Base-by-base conservation (phyloP, 495 filamentous ascomycete genomes). In the Penicillium samsonianum region DNA sequence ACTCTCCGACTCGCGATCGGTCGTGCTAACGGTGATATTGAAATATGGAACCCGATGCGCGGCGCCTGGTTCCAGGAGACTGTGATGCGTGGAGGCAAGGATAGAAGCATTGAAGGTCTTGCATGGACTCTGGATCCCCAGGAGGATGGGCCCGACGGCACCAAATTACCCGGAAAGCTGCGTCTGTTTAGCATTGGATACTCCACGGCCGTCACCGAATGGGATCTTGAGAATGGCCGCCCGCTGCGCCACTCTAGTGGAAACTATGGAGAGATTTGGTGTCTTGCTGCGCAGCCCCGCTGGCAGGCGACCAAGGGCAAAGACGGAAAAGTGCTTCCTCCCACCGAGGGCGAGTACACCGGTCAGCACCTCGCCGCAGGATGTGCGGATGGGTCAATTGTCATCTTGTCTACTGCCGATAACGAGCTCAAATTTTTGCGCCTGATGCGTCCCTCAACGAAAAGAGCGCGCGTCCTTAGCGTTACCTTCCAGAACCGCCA, bases 121-220 rank as follows among this genome's bases (percentile, higher is more conserved):
- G 85, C 86, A 25, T 99, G 94, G 94, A 90, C 85, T n/a, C 90
- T 90, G 54, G 94, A 96, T 61, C 84, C 90, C 17, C 81, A 87
- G 43, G 84, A 90, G 66, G 72, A 81, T 31, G 83, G 88, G 20
- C 70, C 79, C 17, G 83, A 90, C 46, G 79, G 77, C 19, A 74
- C 83, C 55, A 85, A 77, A 59, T 70, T 86, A 17, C 72, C 86
- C 37, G 94, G 93, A 52, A 85, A 80, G 63, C 81, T 96, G 65
- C 84, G 94, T 62, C 82, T 99, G 28, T 98, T 98, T 76, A 97
- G 93, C 73, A 94, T 97, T 69, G 94, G 95, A 55, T 96, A 92
- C 70, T 96, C 92, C 16, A 87, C 87, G 33, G 85, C 85, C 9
- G 85, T 99, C 49, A 97, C 92, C 1, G 94, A 99, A 71, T 99